Conservation (phyloP, 257 asterid species). For the Jasminum sambac region DNA sequence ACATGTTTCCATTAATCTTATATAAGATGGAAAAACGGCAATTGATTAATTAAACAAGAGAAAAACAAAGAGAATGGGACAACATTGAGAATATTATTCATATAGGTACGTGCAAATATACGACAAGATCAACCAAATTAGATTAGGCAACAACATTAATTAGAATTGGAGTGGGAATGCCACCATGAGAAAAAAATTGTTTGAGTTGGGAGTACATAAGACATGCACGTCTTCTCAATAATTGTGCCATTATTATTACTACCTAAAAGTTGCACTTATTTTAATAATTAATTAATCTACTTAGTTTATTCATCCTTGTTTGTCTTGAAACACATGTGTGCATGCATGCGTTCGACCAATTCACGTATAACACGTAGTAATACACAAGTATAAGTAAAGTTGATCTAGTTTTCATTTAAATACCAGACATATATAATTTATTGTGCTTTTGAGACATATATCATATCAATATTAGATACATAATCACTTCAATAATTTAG, state of each 20-base stretch:
- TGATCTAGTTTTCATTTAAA: too few relatives aligned
- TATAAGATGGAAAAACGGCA: constrained; percentile 29
- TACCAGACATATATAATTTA: too few relatives aligned
- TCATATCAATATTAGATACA: too few relatives aligned
- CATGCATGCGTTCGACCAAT: background rate
- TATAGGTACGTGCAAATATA: constrained; percentile 40
- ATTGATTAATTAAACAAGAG: constrained; percentile 17
- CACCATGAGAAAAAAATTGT: constrained; percentile 38
- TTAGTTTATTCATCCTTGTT: background rate
- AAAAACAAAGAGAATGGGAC: constrained; percentile 12
- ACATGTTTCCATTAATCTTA: constrained; percentile 37
- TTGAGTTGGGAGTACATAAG: constrained; percentile 33
- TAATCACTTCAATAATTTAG: too few relatives aligned
- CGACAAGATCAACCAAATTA: constrained; percentile 57
- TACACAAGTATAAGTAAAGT: too few relatives aligned
- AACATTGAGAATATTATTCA: constrained; percentile 34
- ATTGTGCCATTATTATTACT: constrained; percentile 85
- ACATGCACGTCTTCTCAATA: constrained; percentile 58
- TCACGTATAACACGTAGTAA: too few relatives aligned
- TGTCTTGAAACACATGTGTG: background rate
- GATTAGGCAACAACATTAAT: constrained; percentile 39
- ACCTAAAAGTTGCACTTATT: constrained; percentile 59
- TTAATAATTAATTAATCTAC: constrained; percentile 22
- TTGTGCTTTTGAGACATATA: too few relatives aligned
- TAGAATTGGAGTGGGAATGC: constrained; percentile 61